Base-by-base conservation (phyloP, 306 rosid species). In the Oemleria cerasiformis region DNA sequence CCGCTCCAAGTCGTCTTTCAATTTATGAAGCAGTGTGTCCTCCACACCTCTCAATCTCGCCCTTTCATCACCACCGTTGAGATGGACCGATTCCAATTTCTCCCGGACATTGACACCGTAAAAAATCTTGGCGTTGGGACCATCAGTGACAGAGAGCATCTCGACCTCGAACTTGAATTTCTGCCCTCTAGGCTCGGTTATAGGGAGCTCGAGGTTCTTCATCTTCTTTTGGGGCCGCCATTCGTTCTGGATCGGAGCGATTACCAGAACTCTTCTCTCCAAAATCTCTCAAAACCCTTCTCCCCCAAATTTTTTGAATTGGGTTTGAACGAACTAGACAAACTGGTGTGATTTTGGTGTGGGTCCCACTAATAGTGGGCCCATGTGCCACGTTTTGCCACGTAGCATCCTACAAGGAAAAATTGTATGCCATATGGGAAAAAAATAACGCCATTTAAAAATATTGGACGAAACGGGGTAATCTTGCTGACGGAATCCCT, bases 51-150 rank as follows among this genome's bases (percentile, higher is more conserved):
- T 78, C 2, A 50, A 10, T 16, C 63, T 71, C 23, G 20, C 43
- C 44, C 20, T 49, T 20, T 58, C 75, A 11, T n/a, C 67, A 23
- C 70, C 21, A 21, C 47, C 38, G 38, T 51, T 72, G 45, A 2
- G 20, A 3, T 15, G 53, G 48, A 54, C 63, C 4, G 36, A 23
- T 10, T 21, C 71, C 21, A 4, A 40, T 9, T 58, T 36, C 43
- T 72, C 73, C 55, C 90, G 53, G 34, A 88, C 74, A 57, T 82
- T 88, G 60, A 91, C 86, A 47, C 97, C 97, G 58, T 72, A 91
- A 0, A 86, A 40, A 44, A 89, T 73, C 5, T 86, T 85, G 63
- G 86, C 76, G 10, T 69, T 84, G 5, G 80, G 67, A n/a, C 51
- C 77, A 15, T 60, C 70, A 12, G 38, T 40, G 48, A 65, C 75